Base-by-base conservation (phyloP, 495 filamentous ascomycete genomes). In the Aspergillus conjunctus region DNA sequence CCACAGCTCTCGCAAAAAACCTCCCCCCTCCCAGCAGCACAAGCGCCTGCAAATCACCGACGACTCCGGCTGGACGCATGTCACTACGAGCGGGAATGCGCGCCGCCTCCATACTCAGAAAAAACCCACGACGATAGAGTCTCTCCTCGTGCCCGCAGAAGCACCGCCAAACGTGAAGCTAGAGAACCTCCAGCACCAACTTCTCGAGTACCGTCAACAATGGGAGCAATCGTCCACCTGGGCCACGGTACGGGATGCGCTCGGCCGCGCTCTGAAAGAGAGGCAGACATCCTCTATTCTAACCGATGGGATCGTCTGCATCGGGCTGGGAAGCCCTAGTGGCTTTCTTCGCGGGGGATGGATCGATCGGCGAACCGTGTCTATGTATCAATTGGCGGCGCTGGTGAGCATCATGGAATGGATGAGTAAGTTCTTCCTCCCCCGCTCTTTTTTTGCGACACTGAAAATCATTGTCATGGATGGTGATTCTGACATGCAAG, bases 311-410 rank as follows among this genome's bases (percentile, higher is more conserved):
- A 72, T 81, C 50, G 69, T 86, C 7, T 79, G 78, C 53, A 72
- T 87, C n/a, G 84, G 84, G 14, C 72, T 87, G 4, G 83, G 84
- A 0, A 85, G 82, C 60, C 69, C 74, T 11, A 81, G 78, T 32
- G 75, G 78, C 4, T 77, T 79, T 55, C 62, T 76, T 48, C 73
- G 75, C 31, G 77, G 71, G 33, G 76, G 78, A 12, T 79, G 77
- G 77, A 75, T 80, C 26, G 78, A 80, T 67, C 71, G 78, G 3
- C 58, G 78, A 17, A 65, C 50, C 49, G 73, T 80, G 3, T 78
- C 79, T 7, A 70, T 79, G 53, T 81, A 77, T 58, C 88, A 92
- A 67, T 78, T 91, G 8, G 86, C 81, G 3, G 88, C 86, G 15
- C 74, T 92, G 56, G 61, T 78, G 11, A 71, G 71, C n/a, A 71